A percentile compares a stretch with the other conserved stretches of the same genome.
These are phyloP conservation scores for Suillus paluster DNA, from an alignment of 768 basidiomycete genomes.

Conservation along the genomic window DNA sequence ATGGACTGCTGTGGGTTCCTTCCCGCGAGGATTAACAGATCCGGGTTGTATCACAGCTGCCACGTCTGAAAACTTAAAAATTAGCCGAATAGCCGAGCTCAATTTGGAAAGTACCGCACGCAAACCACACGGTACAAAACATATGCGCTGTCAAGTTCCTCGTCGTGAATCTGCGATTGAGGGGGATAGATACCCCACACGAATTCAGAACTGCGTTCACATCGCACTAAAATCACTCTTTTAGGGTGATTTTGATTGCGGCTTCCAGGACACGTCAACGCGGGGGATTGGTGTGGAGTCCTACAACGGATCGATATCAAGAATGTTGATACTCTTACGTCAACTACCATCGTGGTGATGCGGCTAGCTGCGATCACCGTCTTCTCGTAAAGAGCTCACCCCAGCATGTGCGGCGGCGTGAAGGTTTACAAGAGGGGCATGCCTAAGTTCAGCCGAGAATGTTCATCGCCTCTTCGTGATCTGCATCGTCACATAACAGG, in stretches of 20 bases:
- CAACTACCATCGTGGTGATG: neutral
- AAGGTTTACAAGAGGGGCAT: neutral
- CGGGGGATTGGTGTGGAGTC: conserved; percentile 4
- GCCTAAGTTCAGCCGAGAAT: neutral
- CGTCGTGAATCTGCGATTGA: conserved; percentile 6
- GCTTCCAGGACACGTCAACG: conserved; percentile 1
- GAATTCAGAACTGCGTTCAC: neutral
- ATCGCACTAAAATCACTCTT: neutral
- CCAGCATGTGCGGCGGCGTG: neutral
- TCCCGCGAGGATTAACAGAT: conserved; percentile 4
- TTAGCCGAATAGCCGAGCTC: conserved; percentile 1
- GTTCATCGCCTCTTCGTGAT: neutral
- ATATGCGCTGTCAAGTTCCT: conserved; percentile 2
- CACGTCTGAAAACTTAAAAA: conserved; percentile 6
- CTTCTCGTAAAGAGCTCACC: neutral
- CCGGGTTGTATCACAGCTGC: neutral
- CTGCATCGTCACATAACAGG: no score
- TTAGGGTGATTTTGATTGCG: neutral
- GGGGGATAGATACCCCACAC: conserved; percentile 5
- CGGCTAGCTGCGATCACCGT: conserved; percentile 2
- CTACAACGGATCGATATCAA: neutral
- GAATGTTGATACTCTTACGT: conserved; percentile 3
- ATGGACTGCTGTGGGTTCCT: neutral
- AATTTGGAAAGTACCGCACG: neutral
- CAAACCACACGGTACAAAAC: neutral